These are phyloP conservation scores for Entomortierella lignicola DNA, from an alignment of 192 early-diverging fungal species.

Conservation along the genomic window DNA sequence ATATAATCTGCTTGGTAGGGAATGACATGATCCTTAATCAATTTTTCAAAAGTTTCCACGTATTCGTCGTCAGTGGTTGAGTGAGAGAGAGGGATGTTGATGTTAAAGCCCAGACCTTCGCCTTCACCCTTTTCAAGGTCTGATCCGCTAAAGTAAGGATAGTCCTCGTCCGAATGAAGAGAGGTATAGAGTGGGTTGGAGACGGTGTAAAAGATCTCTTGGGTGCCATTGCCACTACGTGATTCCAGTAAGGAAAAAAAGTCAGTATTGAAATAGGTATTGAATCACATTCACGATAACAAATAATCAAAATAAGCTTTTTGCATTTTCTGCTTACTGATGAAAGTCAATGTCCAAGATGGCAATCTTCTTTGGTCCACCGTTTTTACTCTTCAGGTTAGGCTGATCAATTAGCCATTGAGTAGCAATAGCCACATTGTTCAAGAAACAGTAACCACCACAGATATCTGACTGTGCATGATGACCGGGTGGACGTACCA, in stretches of 20 bases:
- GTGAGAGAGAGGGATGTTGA: constrained; percentile 70
- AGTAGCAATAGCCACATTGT: constrained; percentile 63
- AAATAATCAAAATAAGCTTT: neutral
- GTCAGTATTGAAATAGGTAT: neutral
- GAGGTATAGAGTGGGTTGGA: constrained; percentile 74
- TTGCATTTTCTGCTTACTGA: constrained; percentile 61
- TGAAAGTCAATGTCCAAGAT: constrained; percentile 70
- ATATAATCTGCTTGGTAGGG: constrained; percentile 66
- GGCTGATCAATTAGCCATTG: constrained; percentile 59
- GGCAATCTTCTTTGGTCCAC: constrained; percentile 53
- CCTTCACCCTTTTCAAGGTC: constrained; percentile 66
- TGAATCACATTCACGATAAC: neutral
- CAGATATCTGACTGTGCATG: constrained; percentile 64
- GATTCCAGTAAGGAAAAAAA: neutral
- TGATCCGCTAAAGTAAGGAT: constrained; percentile 74
- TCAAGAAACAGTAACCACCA: constrained; percentile 68
- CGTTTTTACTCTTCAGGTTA: constrained; percentile 34
- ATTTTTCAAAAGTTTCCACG: constrained; percentile 53
- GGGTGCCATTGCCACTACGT: constrained; percentile 69
- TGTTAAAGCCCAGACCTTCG: constrained; percentile 73
- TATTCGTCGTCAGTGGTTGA: constrained; percentile 71
- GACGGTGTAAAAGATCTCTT: constrained; percentile 62
- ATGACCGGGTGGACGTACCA: constrained; percentile 69
- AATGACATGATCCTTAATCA: constrained; percentile 56
- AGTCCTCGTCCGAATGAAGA: constrained; percentile 68